Conservation (phyloP, 257 asterid genomes). For the Sherardia arvensis region DNA sequence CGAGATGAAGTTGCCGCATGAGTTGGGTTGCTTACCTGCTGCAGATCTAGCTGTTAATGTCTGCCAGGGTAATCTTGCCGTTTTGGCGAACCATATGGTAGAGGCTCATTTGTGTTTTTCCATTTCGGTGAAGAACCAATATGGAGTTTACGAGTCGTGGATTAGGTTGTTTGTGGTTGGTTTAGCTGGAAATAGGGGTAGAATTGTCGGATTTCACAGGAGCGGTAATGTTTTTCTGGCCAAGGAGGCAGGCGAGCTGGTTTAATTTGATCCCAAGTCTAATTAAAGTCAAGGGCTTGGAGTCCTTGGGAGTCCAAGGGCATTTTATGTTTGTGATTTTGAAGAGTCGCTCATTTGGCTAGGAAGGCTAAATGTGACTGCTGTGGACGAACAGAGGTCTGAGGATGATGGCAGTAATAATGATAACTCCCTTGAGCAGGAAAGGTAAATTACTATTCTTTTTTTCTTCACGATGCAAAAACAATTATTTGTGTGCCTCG, state of each 20-base stretch:
- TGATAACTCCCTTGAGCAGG: background rate
- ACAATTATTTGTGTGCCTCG: background rate
- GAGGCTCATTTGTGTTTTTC: slow-evolving; percentile 14
- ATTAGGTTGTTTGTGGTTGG: slow-evolving; percentile 32
- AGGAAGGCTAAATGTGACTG: slow-evolving; percentile 8
- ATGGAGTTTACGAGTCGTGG: slow-evolving; percentile 49
- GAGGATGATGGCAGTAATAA: background rate
- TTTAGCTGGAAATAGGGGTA: slow-evolving; percentile 15
- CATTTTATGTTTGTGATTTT: slow-evolving; percentile 31
- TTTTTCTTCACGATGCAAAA: background rate
- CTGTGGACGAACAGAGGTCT: slow-evolving; percentile 2
- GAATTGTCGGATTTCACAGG: slow-evolving; percentile 33
- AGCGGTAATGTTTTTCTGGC: slow-evolving; percentile 36
- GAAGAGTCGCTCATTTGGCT: slow-evolving; percentile 41
- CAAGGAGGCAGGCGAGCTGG: slow-evolving; percentile 19
- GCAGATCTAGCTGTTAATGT: slow-evolving; percentile 13
- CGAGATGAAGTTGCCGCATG: slow-evolving; percentile 35
- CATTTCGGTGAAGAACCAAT: slow-evolving; percentile 56
- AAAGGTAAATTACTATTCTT: slow-evolving; percentile 1
- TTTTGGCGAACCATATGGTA: slow-evolving; percentile 16
- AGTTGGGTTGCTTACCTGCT: slow-evolving; percentile 16
- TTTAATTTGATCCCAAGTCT: slow-evolving; percentile 21
- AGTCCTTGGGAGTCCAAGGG: slow-evolving; percentile 27
- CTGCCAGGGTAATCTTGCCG: slow-evolving; percentile 29
- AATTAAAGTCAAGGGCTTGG: slow-evolving; percentile 19